Base-by-base conservation (phyloP, 768 basidiomycete genomes). In the Exidia glandulosa region DNA sequence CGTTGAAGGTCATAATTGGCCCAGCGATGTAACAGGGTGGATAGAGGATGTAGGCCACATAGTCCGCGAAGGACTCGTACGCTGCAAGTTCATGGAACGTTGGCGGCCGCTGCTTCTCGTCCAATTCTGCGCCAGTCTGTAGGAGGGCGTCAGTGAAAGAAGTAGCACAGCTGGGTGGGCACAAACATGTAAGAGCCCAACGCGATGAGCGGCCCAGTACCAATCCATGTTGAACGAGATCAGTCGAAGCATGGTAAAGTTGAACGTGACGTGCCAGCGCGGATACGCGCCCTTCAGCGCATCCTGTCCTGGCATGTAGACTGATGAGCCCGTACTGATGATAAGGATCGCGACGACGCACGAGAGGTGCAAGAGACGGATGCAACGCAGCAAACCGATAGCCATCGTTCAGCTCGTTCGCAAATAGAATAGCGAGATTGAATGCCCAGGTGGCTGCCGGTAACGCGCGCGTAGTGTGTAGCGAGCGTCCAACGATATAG, bases 1-100 rank as follows among this genome's bases (percentile, higher is more conserved):
- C 91, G 67, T 95, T 95, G 77, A 92, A 98, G 0, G 94, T 88
- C 70, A 98, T 82, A 64, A 98, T 94, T 0, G 96, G 96, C 0
- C 96, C 95, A 2, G 90, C 94, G 57, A 98, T 89, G 69, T 97
- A 99, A 12, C 98, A 75, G 1, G 96, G 94, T 0, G 94, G 84
- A 67, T 98, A 99, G 7, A 97, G 73, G n/a, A 80, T 78, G 68
- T 97, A 98, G 27, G 88, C 79, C 10, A 96, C 57, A 69, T 91
- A 95, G 66, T 88, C 87, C 19, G 73, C 55, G 63, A 83, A 86
- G 1, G 82, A 79, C 23, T 57, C 45, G 68, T 94, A 96, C 57
- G 78, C 71, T 12, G 78, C 76, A 12, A 70, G 68, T 1, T 83
- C 67, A 61, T 92, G 89, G 2, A 82, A 66, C 1, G 76, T 73